Evolutionary conservation across 768 basidiomycete genomes (phyloP).

Genomic region (Kondoa subrosea): DNA sequence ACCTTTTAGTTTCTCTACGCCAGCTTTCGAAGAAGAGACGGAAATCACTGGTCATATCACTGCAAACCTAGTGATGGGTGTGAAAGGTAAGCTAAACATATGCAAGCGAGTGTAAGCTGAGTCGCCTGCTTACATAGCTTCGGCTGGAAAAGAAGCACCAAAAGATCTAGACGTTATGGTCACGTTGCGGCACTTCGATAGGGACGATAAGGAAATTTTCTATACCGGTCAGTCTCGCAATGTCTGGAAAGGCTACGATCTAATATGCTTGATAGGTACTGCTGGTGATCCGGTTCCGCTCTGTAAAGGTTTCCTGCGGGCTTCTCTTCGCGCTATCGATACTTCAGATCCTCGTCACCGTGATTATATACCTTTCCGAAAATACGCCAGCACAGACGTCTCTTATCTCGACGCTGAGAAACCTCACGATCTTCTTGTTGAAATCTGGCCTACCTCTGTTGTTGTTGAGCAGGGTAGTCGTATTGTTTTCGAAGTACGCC

Average conservation of each 20-base stretch:
- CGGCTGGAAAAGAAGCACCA: conserved; percentile 18
- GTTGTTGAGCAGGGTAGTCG: conserved; percentile 22
- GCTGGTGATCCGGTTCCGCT: conserved; percentile 26
- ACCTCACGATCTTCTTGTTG: conserved; percentile 23
- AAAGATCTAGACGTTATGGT: conserved; percentile 26
- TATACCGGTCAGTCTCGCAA: no score
- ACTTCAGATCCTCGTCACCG: conserved; percentile 21
- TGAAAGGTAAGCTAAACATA: no score
- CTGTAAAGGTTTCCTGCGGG: conserved; percentile 27
- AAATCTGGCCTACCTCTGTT: conserved; percentile 28
- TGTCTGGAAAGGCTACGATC: no score
- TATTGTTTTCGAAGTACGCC: conserved; percentile 19
- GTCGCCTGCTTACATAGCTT: neutral
- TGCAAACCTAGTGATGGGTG: no score
- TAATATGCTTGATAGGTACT: no score
- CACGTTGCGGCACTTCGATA: conserved; percentile 24
- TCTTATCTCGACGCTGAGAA: conserved; percentile 17
- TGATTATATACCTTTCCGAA: conserved; percentile 25
- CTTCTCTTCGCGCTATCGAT: conserved; percentile 27
- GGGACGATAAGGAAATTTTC: conserved; percentile 22
- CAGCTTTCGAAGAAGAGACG: neutral
- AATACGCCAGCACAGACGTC: conserved; percentile 24
- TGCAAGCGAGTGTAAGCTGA: no score
- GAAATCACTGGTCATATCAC: neutral
- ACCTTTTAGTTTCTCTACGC: neutral